Evolutionary conservation across 2,329 filamentous ascomycete species (phyloP).

Genomic region (Tolypocladium cylindrosporum): DNA sequence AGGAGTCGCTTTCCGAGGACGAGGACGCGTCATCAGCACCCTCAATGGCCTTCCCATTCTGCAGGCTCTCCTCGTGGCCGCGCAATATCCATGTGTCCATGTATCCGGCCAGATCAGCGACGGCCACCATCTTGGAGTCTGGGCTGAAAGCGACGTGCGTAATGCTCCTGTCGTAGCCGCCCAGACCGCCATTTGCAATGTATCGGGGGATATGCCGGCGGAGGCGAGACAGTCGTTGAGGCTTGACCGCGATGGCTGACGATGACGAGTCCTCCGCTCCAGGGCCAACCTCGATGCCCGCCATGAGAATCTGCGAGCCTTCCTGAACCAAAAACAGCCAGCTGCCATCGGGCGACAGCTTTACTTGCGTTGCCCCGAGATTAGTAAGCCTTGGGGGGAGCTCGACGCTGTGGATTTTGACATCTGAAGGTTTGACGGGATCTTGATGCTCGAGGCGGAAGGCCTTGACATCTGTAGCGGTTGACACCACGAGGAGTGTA

Average conservation of each 20-base stretch:
- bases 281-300: conserved; percentile 12
- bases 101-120: conserved; percentile 73
- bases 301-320: conserved; percentile 47
- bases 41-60: conserved; percentile 21
- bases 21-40: conserved; percentile 18
- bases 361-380: conserved; percentile 58
- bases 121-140: conserved; percentile 69
- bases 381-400: conserved; percentile 46
- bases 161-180: conserved; percentile 68
- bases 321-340: conserved; percentile 60
- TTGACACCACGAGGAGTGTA: conserved; percentile 65
- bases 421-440: conserved; percentile 40
- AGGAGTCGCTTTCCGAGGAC: conserved; percentile 28
- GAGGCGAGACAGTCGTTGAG: conserved; percentile 41
- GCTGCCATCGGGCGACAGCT: conserved; percentile 58
- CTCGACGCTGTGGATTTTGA: conserved; percentile 63
- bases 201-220: conserved; percentile 44
- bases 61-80: conserved; percentile 18
- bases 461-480: conserved; percentile 62
- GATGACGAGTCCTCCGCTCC: conserved; percentile 7
- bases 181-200: conserved; percentile 53
- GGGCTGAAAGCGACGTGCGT: conserved; percentile 67
- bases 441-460: conserved; percentile 55
- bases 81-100: conserved; percentile 78
- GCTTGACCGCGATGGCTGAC: conserved; percentile 18